Evolutionary conservation across 2,329 filamentous ascomycete species (phyloP).

Genomic region (Neophaeococcomyces mojaviensis): DNA sequence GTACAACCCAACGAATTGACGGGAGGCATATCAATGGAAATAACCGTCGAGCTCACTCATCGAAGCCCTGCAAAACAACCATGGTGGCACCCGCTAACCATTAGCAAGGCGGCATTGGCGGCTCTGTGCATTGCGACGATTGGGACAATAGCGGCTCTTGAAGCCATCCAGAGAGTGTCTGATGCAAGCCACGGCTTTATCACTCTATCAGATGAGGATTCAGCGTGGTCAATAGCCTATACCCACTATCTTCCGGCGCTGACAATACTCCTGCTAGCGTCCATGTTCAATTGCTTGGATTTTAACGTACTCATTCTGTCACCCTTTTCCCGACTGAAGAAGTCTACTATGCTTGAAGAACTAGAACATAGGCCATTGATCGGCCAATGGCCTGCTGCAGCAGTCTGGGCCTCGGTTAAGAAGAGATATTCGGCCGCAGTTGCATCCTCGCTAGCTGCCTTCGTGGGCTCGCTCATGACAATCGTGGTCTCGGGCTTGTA

Average conservation of each 20-base stretch:
- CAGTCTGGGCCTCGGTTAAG: constrained; percentile 8
- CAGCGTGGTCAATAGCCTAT: constrained; percentile 14
- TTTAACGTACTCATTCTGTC: constrained; percentile 18
- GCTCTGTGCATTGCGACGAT: no score
- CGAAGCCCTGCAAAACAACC: not conserved
- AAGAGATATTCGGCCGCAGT: constrained; percentile 13
- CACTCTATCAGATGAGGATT: not conserved
- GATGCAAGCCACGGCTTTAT: constrained; percentile 24
- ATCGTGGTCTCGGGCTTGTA: constrained; percentile 27
- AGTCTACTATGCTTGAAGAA: not conserved
- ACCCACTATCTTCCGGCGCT: constrained; percentile 24
- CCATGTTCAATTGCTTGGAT: constrained; percentile 15
- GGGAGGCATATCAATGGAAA: no score
- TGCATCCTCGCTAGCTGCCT: constrained; percentile 17
- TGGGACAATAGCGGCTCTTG: not conserved
- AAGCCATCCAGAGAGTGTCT: constrained; percentile 15
- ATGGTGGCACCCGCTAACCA: constrained; percentile 14
- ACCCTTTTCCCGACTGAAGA: constrained; percentile 12
- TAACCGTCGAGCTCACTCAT: no score
- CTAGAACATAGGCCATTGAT: constrained; percentile 6
- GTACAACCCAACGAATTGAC: no score
- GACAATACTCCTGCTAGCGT: constrained; percentile 14
- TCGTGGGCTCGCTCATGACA: constrained; percentile 20
- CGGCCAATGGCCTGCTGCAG: constrained; percentile 5
- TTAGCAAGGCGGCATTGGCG: not conserved